Evolutionary conservation across 1,284 basidiomycete genomes (phyloP).

Genomic region (Sphaerobolus stellatus): DNA sequence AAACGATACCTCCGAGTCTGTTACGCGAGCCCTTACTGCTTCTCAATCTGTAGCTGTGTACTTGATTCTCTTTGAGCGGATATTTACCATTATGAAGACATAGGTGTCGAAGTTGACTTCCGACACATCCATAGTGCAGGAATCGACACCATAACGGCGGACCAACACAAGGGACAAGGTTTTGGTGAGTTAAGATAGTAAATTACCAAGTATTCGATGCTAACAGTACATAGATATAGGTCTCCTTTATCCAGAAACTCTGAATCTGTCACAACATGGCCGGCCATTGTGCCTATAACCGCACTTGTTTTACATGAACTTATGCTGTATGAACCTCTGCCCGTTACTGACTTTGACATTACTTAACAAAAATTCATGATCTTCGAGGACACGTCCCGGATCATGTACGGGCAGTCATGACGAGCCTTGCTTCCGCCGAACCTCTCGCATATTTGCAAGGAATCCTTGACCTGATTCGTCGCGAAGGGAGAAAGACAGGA

Average conservation of each 20-base stretch:
- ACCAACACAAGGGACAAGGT: conserved; percentile 28
- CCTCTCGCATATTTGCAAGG: conserved; percentile 6
- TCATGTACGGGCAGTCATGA: conserved; percentile 1
- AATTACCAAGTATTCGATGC: not conserved
- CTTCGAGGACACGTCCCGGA: not conserved
- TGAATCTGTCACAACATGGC: not conserved
- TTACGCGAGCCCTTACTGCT: conserved; percentile 24
- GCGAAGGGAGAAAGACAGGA: conserved; percentile 7
- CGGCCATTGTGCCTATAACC: not conserved
- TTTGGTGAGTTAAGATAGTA: conserved; percentile 14
- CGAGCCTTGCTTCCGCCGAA: conserved; percentile 3
- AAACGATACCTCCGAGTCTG: conserved; percentile 12
- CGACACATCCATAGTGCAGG: conserved; percentile 26
- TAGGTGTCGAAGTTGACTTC: conserved; percentile 19
- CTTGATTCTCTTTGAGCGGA: conserved; percentile 20
- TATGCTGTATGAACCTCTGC: conserved; percentile 6
- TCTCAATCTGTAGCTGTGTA: conserved; percentile 26
- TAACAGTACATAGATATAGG: not conserved
- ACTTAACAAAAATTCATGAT: not conserved
- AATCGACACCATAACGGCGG: conserved; percentile 22
- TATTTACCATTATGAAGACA: conserved; percentile 25
- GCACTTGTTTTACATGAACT: not conserved
- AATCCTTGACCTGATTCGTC: not conserved
- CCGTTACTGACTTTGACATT: conserved; percentile 6
- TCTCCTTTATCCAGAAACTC: conserved; percentile 1